Percentiles rank a stretch among this genome's conserved stretches.
These are phyloP conservation scores for Paraphoma chrysanthemicola DNA, from an alignment of 2,329 filamentous ascomycete species.

Conservation along the genomic window DNA sequence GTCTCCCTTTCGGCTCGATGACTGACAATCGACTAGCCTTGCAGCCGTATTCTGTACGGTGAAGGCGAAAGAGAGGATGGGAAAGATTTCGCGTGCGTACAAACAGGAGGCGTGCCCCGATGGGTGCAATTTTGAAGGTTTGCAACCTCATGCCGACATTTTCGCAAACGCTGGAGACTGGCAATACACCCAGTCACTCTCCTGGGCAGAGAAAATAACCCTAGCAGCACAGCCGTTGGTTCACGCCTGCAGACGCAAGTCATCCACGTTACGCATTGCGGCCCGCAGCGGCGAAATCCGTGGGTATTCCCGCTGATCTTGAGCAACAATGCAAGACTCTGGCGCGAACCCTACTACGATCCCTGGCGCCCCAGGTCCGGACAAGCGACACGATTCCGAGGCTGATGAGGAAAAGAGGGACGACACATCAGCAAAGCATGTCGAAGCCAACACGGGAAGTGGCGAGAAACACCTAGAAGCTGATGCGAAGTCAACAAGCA, in stretches of 20 bases:
- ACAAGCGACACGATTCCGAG: background rate
- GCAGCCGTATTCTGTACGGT: slow-evolving; percentile 4
- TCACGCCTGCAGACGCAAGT: background rate
- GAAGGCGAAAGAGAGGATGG: background rate
- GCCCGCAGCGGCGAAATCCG: slow-evolving; percentile 12
- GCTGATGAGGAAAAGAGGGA: background rate
- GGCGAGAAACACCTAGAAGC: background rate
- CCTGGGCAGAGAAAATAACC: too few species aligned
- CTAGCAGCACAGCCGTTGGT: background rate
- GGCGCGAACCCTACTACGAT: slow-evolving; percentile 2
- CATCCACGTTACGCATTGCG: slow-evolving; percentile 6
- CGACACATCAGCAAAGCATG: background rate
- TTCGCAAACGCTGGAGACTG: too few species aligned
- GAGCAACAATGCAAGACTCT: slow-evolving; percentile 10
- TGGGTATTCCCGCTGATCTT: slow-evolving; percentile 1
- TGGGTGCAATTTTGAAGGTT: background rate
- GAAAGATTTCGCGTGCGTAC: background rate
- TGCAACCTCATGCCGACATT: background rate
- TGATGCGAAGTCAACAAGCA: background rate
- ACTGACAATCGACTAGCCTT: background rate
- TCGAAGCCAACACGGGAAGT: background rate
- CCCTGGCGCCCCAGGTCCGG: background rate
- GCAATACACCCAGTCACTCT: too few species aligned
- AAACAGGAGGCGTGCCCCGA: background rate
- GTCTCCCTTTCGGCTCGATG: slow-evolving; percentile 1